Percentiles rank a stretch among this genome's conserved stretches.
These are phyloP conservation scores for Acanthochlamys bracteata DNA, from an alignment of 106 monocot species.

Conservation along the genomic window DNA sequence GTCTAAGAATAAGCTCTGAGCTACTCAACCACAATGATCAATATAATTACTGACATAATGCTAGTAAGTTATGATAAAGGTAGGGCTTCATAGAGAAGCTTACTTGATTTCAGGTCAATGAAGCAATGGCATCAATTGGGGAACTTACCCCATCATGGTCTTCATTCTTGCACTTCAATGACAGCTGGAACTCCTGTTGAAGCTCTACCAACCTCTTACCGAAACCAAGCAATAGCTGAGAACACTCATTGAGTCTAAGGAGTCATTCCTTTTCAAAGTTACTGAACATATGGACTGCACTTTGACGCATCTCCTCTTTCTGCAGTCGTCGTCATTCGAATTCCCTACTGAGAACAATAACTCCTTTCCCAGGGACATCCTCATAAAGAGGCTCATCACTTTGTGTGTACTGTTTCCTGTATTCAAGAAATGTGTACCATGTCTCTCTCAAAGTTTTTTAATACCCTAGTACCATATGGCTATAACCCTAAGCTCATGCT, in stretches of 20 bases:
- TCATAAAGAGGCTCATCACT: slow-evolving; percentile 55
- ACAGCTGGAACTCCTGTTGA: slow-evolving; percentile 13
- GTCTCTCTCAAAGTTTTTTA: slow-evolving; percentile 60
- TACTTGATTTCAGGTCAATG: neutral
- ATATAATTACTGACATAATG: too few species aligned
- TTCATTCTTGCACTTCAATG: slow-evolving; percentile 12
- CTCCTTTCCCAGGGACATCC: slow-evolving; percentile 59
- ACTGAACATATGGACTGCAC: slow-evolving; percentile 21
- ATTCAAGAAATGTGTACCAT: slow-evolving; percentile 45
- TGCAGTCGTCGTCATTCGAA: slow-evolving; percentile 40
- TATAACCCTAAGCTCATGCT: slow-evolving; percentile 68
- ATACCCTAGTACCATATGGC: slow-evolving; percentile 57
- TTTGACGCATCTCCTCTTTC: slow-evolving; percentile 27
- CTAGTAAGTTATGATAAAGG: neutral
- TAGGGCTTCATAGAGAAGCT: neutral
- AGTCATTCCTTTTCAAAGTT: slow-evolving; percentile 41
- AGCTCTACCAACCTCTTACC: slow-evolving; percentile 22
- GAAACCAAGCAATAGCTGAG: slow-evolving; percentile 11
- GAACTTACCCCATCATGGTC: slow-evolving; percentile 1
- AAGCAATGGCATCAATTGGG: neutral
- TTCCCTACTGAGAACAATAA: slow-evolving; percentile 64
- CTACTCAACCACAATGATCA: too few species aligned
- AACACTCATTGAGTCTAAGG: slow-evolving; percentile 30
- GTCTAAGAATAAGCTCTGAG: too few species aligned
- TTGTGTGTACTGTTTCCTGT: slow-evolving; percentile 49